phyloP scores from a whole-genome alignment of 208 protist genomes.

The Trypanosoma cruzi region DNA sequence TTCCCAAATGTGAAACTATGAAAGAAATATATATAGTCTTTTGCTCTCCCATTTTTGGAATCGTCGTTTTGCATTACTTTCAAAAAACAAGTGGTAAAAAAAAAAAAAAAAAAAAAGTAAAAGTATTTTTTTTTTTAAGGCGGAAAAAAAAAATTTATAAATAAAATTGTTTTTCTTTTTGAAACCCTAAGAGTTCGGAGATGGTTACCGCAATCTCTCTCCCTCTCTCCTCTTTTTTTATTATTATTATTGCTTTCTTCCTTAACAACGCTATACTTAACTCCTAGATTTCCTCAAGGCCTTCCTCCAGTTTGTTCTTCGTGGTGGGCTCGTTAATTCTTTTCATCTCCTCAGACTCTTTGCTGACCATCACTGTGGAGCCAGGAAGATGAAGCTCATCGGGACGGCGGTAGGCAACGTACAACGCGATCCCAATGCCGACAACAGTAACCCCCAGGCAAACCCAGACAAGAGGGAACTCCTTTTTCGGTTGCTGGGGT shows the following conservation, averaged over 20 bases:
- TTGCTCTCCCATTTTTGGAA: too few relatives aligned
- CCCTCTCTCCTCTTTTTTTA: background rate
- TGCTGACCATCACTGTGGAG: slow-evolving; percentile 24
- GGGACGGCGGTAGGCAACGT: slow-evolving; percentile 41
- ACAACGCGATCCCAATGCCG: slow-evolving; percentile 31
- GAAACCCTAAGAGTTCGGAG: too few relatives aligned
- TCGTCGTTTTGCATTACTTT: too few relatives aligned
- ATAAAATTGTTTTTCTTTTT: too few relatives aligned
- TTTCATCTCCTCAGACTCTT: slow-evolving; percentile 17
- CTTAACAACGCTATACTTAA: background rate
- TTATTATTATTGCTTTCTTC: background rate
- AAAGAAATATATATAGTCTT: too few relatives aligned
- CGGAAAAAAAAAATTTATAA: too few relatives aligned
- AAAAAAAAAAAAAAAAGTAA: too few relatives aligned
- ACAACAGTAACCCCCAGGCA: slow-evolving; percentile 41
- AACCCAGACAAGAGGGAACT: slow-evolving; percentile 46
- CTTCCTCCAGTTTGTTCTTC: slow-evolving; percentile 8
- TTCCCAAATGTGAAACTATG: too few relatives aligned
- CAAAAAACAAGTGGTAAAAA: too few relatives aligned
- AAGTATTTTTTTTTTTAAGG: too few relatives aligned
- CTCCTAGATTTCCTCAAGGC: slow-evolving; percentile 12
- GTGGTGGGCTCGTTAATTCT: slow-evolving; percentile 2
- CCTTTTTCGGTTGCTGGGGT: slow-evolving; percentile 10
- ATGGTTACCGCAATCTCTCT: too few relatives aligned
- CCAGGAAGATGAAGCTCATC: slow-evolving; percentile 39